Percentiles rank a stretch among this genome's conserved stretches.
phyloP scores from a whole-genome alignment of 306 rosid genomes.

The Vigna reflexopilosa region DNA sequence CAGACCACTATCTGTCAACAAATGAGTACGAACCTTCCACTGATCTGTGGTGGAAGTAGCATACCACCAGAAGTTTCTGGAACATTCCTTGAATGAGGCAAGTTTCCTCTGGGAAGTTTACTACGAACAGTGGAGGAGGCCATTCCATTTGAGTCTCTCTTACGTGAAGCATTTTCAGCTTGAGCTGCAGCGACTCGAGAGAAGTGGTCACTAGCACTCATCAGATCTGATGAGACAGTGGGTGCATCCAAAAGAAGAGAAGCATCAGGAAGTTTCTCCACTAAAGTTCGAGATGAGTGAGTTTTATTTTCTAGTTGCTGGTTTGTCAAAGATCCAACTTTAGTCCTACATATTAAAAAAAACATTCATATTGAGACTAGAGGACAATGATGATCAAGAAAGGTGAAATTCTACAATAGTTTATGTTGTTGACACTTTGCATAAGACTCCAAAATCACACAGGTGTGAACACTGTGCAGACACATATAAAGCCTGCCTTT shows the following conservation, averaged over 20 bases:
- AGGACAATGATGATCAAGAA: constrained; percentile 29
- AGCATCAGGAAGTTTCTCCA: constrained; percentile 89
- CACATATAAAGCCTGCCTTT: neutral
- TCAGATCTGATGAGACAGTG: constrained; percentile 51
- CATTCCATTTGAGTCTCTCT: constrained; percentile 70
- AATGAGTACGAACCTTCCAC: constrained; percentile 77
- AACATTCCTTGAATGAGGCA: constrained; percentile 70
- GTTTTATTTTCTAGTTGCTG: constrained; percentile 46
- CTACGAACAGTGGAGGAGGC: constrained; percentile 57
- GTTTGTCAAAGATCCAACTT: constrained; percentile 50
- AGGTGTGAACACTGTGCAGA: neutral
- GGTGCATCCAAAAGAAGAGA: constrained; percentile 80
- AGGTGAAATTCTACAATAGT: constrained; percentile 30
- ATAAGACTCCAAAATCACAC: neutral
- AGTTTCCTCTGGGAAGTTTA: constrained; percentile 74
- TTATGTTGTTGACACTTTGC: constrained; percentile 7
- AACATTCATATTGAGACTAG: constrained; percentile 17
- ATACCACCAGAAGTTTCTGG: constrained; percentile 73
- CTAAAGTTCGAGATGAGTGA: constrained; percentile 46
- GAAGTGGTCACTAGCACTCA: constrained; percentile 65
- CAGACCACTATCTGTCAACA: constrained; percentile 5
- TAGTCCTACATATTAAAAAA: constrained; percentile 47
- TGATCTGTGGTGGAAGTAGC: constrained; percentile 90
- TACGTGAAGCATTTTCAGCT: constrained; percentile 79
- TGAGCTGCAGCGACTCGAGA: constrained; percentile 78